These are phyloP conservation scores for Amanita muscaria DNA, from an alignment of 768 basidiomycete genomes.

Conservation along the genomic window DNA sequence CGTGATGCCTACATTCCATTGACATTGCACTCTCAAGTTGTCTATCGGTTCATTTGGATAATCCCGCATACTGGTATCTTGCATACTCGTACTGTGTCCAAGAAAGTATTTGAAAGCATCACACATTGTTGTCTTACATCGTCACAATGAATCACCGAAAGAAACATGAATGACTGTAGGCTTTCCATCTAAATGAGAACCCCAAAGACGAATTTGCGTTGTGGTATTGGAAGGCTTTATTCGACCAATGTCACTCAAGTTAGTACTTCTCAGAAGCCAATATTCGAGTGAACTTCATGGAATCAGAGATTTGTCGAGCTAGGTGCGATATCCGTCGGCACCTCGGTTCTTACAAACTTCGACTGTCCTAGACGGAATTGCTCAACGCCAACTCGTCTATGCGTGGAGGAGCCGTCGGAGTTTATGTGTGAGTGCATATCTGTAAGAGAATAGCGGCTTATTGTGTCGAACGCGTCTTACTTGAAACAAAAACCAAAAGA, in stretches of 20 bases:
- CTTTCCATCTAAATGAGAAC: conserved; percentile 61
- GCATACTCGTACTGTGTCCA: conserved; percentile 71
- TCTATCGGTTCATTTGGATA: not conserved
- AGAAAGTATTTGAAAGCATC: conserved; percentile 65
- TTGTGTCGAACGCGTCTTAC: no score
- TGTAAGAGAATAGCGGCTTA: no score
- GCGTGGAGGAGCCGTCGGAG: no score
- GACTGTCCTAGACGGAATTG: conserved; percentile 44
- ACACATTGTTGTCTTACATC: conserved; percentile 60
- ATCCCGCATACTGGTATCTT: not conserved
- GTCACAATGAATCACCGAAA: not conserved
- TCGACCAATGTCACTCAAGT: conserved; percentile 53
- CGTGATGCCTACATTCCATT: conserved; percentile 77
- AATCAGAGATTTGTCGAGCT: conserved; percentile 75
- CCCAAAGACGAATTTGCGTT: conserved; percentile 70
- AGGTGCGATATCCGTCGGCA: conserved; percentile 51
- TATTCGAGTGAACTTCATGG: conserved; percentile 71
- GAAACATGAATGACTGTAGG: conserved; percentile 20
- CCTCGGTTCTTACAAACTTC: conserved; percentile 62
- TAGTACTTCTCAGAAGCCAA: conserved; percentile 77
- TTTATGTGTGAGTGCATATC: no score
- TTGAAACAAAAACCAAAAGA: no score
- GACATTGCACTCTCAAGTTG: conserved; percentile 13
- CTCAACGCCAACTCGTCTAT: not conserved
- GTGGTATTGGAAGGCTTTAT: conserved; percentile 43